Base-by-base conservation (phyloP, 2,329 filamentous ascomycete genomes). In the Alternaria consortialis region DNA sequence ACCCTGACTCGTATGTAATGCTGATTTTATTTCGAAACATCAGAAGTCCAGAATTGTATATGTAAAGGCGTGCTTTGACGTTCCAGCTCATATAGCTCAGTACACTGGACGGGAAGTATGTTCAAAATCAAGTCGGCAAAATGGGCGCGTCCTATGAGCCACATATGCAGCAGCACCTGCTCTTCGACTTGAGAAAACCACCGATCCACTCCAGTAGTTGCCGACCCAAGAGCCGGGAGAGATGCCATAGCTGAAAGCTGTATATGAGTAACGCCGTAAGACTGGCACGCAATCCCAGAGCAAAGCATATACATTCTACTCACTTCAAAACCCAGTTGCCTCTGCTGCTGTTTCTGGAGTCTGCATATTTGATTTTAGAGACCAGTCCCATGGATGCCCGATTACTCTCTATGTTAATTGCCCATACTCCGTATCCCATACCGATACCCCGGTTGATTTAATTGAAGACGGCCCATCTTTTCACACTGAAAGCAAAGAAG, bases 401-500 rank as follows among this genome's bases (percentile, higher is more conserved):
- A 4, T 7, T 34, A 17, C 7, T 13, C 17, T 2, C 12, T 43
- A 12, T 43, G 37, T 43, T 43, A 43, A 7, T 53, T 32, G 9
- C 12, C 5, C 25, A 43, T 32, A 36, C 3, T 44, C 51, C 20
- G 15, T 20, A 53, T 20, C 23, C 29, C 39, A 34, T 34, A 27
- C 17, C 37, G 12, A 34, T 44, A 27, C 39, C 25, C 29, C 17
- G 20, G 37, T 17, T 23, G 51, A 5, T 12, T 25, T 43, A 17
- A 5, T 17, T 15, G 50, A 31, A 53, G 27, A 31, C 50, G 5
- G 32, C 34, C 46, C 32, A 1, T 25, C 15, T 13, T 25, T 37
- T 50, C 46, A 50, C 32, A 25, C 31, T 27, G 20, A 8, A 20
- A 53, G 36, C 23, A 53, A 40, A 17, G 11, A 63, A 47, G 39